phyloP scores from a whole-genome alignment of 495 filamentous ascomycete genomes.

The Penicillium desertorum region DNA sequence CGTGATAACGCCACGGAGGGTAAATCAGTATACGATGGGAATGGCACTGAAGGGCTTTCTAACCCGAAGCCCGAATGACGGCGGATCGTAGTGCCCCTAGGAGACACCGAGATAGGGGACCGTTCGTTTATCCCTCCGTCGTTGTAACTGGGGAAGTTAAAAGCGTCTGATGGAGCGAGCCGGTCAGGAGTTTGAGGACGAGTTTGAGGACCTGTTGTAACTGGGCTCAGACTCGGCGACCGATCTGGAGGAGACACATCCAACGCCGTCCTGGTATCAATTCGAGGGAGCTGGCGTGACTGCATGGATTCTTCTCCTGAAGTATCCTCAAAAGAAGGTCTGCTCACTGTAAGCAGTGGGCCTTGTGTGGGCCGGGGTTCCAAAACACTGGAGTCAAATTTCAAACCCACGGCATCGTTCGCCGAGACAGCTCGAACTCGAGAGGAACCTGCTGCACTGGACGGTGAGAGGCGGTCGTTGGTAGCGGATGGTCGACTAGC shows the following conservation, averaged over 20 bases:
- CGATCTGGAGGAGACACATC: conserved; percentile 33
- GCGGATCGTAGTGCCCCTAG: conserved; percentile 27
- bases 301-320: conserved; percentile 2
- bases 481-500: conserved; percentile 26
- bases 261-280: conserved; percentile 21
- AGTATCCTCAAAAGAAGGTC: conserved; percentile 32
- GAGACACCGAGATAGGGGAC: conserved; percentile 38
- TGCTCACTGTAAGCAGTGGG: conserved; percentile 34
- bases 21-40: conserved; percentile 53
- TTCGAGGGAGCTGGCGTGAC: conserved; percentile 19
- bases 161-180: conserved; percentile 39
- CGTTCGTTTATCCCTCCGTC: conserved; percentile 19
- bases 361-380: conserved; percentile 20
- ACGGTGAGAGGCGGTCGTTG: conserved; percentile 34
- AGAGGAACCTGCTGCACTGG: conserved; percentile 30
- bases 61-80: conserved; percentile 6
- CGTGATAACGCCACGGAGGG: conserved; percentile 44
- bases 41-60: conserved; percentile 44
- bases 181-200: conserved; percentile 31
- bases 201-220: conserved; percentile 19
- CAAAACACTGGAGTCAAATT: conserved; percentile 39
- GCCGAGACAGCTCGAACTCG: conserved; percentile 64
- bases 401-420: conserved; percentile 55
- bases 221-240: conserved; percentile 28
- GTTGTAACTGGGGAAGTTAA: conserved; percentile 40